Evolutionary conservation across 2,329 filamentous ascomycete genomes (phyloP), one percentile per base, ranked within the genome.

Genomic region (Ceratocystis lukuohia): DNA sequence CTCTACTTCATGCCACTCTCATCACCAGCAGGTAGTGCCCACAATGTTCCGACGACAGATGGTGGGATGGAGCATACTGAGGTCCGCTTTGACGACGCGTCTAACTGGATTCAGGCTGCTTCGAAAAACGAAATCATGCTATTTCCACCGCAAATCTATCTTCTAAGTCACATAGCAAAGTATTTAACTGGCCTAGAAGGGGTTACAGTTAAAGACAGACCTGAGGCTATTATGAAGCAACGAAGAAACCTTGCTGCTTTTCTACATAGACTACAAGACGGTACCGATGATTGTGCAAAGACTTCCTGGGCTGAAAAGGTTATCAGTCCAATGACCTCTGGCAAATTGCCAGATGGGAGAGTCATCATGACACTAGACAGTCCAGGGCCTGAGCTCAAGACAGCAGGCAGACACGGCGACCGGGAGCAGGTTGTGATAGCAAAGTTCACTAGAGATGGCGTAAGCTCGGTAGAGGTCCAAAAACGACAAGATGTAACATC

Each of bases 111-210:
- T 22, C 75, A 77, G 4, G 80, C 83, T 62, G 87, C 88, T 3
- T 76, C 79, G 1, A 74, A 74, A 2, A 86, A 85, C 33, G 80
- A 88, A 48, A 85, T 96, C 68, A 88, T 95, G 67, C 77, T 99
- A 4, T 96, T 95, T 73, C 94, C 94, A 3, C 94, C 94, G 0
- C 94, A 97, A 73, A 88, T 87, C 73, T 91, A 88, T 75, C 80
- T 94, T 3, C 79, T 91, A 10, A 76, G 80, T 44, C 75, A 88
- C 0, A 75, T 89, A 1, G 74, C 80, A 0, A 76, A 76, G 17
- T 72, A 73, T 0, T 74, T 72, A 0, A 68, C 70, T 0, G 68
- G 71, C 1, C 66, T 70, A 0, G 33, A 56, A 20, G 53, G 37
- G 17, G 8, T 28, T 12, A 25, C 37, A 37, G 41, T 48, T 64